Evolutionary conservation across 2,329 filamentous ascomycete genomes (phyloP).

Genomic region (Colletotrichum gloeosporioides): DNA sequence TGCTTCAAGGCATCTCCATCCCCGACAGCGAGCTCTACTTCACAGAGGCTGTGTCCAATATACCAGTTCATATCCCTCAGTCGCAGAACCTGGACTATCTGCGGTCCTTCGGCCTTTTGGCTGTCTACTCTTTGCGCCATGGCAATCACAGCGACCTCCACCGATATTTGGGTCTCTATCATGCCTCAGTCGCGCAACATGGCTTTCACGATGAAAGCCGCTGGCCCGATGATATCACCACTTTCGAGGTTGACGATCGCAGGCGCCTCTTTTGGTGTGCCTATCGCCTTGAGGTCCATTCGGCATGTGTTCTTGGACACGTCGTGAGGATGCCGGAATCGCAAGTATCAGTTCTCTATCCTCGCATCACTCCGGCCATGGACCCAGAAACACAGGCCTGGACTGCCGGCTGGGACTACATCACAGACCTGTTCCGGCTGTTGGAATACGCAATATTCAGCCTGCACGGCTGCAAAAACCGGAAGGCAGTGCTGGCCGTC

Average conservation of each 20-base stretch:
- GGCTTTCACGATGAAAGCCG: not conserved
- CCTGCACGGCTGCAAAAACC: not conserved
- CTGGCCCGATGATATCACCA: not conserved
- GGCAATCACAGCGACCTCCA: not conserved
- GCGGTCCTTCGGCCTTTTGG: not conserved
- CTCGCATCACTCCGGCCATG: not conserved
- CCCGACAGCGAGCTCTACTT: not conserved
- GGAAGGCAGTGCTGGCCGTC: not conserved
- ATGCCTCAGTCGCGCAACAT: not conserved
- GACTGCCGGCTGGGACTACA: not conserved
- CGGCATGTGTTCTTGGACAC: not conserved
- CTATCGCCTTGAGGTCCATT: not conserved
- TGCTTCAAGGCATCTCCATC: not conserved
- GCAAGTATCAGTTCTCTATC: not conserved
- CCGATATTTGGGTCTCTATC: not conserved
- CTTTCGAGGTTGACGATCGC: not conserved
- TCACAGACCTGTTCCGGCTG: not conserved
- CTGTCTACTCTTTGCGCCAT: not conserved
- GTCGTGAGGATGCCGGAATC: not conserved
- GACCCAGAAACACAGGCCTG: not conserved
- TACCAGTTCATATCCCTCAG: not conserved
- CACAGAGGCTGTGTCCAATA: not conserved
- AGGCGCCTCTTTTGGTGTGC: not conserved
- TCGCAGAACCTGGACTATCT: not conserved
- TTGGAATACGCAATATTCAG: not conserved